These are phyloP conservation scores for Oryza coarctata DNA, from an alignment of 176 grass and related monocot species.

Conservation along the genomic window DNA sequence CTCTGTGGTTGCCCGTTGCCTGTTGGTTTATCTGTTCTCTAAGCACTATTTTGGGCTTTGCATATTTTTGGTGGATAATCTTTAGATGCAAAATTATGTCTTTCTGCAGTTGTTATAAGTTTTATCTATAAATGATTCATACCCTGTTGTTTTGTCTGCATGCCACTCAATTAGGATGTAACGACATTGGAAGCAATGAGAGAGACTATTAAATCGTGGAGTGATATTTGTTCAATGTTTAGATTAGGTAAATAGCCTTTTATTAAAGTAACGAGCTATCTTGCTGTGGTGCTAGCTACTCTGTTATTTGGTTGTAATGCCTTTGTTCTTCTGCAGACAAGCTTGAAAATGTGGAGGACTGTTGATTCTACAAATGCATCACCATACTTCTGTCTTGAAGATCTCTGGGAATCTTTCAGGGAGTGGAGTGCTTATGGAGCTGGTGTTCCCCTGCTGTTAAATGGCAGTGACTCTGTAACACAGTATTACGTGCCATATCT, in stretches of 20 bases:
- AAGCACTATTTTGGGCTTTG: not conserved
- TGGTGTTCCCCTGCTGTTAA: slow-evolving; percentile 86
- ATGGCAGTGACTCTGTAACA: slow-evolving; percentile 69
- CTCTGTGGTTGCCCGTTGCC: not conserved
- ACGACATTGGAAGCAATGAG: not conserved
- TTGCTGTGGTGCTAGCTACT: not conserved
- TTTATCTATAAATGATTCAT: no score
- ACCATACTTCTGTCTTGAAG: slow-evolving; percentile 75
- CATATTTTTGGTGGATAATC: no score
- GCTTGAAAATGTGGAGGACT: slow-evolving; percentile 49
- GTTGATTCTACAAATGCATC: slow-evolving; percentile 36
- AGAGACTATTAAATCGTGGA: not conserved
- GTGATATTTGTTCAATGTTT: slow-evolving; percentile 19
- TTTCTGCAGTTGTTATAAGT: not conserved
- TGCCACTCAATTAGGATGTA: not conserved
- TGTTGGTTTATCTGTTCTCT: not conserved
- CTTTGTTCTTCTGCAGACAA: slow-evolving; percentile 45
- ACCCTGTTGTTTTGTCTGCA: not conserved
- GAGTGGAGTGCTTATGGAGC: slow-evolving; percentile 98
- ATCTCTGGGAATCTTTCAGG: slow-evolving; percentile 93
- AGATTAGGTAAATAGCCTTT: not conserved
- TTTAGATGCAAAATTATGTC: not conserved
- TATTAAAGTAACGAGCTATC: not conserved
- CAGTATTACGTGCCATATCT: slow-evolving; percentile 98
- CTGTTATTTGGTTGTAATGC: not conserved